Base-by-base conservation (phyloP, 225 moss, liverwort and hornwort genomes). In the Pseudisothecium myosuroides region DNA sequence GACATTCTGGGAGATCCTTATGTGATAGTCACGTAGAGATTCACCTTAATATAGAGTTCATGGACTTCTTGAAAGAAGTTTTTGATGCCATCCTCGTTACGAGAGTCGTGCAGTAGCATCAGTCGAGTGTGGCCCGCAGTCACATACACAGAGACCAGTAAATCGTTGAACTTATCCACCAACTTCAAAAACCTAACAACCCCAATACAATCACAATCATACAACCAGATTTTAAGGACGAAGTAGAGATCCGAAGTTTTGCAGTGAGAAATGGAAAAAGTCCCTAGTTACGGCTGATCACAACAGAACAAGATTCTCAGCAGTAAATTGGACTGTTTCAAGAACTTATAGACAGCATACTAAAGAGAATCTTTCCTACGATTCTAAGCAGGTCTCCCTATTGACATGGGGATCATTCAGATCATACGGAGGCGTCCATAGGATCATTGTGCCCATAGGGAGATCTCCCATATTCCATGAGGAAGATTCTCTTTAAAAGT, bases 51-150 rank as follows among this genome's bases (percentile, higher is more conserved):
- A 85, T 99, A 99, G 34, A 99, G 94, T 89, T 99, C 97, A 89
- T 97, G 98, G 45, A 99, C 97, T 83, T 99, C 97, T 92, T 99
- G 98, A 78, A 99, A 97, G 83, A 97, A 97, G 74, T 94, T 99
- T 88, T 95, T 96, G 81, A 99, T 97, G 82, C 98, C 98, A 89
- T 99, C 97, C 91, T 97, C 98, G 87, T 97, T 99, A 69, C 96
- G 96, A 41, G 97, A 93, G 94, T 99, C 98, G 88, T 99, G 98
- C 86, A 99, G 94, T 65, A 99, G 94, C 98, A 99, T 99, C 61
- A 99, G 88, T 74, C 96, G 93, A 73, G 96, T 97, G 76, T 97
- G 98, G 82, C 97, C 98, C 71, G 98, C 97, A 88, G 98, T 96
- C 76, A 99, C 98, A 67, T 97, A 97, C 21, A 97, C 97, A 45